phyloP scores from a whole-genome alignment of 352 stramenopile genomes.

The Pythium oligandrum region DNA sequence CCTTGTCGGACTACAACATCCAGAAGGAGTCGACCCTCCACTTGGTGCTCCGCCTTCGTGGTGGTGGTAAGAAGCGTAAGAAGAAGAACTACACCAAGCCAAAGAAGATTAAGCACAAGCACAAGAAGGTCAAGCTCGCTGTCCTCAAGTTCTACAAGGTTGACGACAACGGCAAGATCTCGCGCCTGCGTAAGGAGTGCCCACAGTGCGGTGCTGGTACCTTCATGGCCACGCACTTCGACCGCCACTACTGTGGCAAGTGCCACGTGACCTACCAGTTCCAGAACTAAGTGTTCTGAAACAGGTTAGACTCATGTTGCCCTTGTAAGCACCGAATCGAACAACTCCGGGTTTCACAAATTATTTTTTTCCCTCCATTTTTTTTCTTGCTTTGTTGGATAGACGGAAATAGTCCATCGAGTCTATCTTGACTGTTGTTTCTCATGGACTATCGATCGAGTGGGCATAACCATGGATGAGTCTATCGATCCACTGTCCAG shows the following conservation, averaged over 20 bases:
- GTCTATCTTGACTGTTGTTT: too few relatives aligned
- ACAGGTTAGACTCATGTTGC: not conserved
- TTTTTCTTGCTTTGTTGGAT: too few relatives aligned
- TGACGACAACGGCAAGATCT: slow-evolving; percentile 95
- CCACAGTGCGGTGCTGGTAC: slow-evolving; percentile 96
- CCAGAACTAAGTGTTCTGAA: slow-evolving; percentile 33
- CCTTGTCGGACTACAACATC: slow-evolving; percentile 93
- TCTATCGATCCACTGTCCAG: too few relatives aligned
- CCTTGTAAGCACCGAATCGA: too few relatives aligned
- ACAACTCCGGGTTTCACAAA: too few relatives aligned
- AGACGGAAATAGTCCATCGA: too few relatives aligned
- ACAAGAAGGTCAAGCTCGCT: slow-evolving; percentile 97
- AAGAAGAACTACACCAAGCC: slow-evolving; percentile 99
- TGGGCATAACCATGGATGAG: too few relatives aligned
- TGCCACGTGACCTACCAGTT: slow-evolving; percentile 96
- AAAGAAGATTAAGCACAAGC: slow-evolving; percentile 98
- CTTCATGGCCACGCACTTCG: slow-evolving; percentile 99
- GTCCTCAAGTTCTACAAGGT: slow-evolving; percentile 98
- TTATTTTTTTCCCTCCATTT: too few relatives aligned
- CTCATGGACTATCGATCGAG: too few relatives aligned
- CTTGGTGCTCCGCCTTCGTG: slow-evolving; percentile 95
- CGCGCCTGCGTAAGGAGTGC: slow-evolving; percentile 97
- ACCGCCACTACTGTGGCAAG: slow-evolving; percentile 99
- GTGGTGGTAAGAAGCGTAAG: slow-evolving; percentile 98
- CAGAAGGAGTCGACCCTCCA: slow-evolving; percentile 97